Percentiles rank a stretch among this genome's conserved stretches.
phyloP scores from a whole-genome alignment of 345 rosid species.

The Eucalyptus microcorys region DNA sequence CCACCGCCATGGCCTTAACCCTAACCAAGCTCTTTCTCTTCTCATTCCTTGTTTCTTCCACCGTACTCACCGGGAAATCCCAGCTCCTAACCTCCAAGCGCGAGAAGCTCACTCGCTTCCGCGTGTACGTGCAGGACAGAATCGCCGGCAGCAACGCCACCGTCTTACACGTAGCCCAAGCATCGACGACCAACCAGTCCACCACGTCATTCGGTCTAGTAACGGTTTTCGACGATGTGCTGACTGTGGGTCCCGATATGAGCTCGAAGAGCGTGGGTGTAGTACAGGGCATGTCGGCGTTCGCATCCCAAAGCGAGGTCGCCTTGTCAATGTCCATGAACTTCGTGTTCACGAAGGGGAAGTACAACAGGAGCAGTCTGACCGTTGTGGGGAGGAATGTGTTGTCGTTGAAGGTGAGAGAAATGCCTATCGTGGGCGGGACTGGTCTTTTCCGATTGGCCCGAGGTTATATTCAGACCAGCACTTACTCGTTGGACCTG shows the following conservation, averaged over 20 bases:
- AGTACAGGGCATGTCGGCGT: background rate
- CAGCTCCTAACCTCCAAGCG: background rate
- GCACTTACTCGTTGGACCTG: background rate
- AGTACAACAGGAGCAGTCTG: background rate
- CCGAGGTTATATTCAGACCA: slow-evolving; percentile 5
- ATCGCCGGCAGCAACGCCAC: background rate
- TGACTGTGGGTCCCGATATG: background rate
- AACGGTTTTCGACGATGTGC: background rate
- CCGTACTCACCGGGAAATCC: background rate
- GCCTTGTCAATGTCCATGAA: background rate
- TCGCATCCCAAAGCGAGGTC: background rate
- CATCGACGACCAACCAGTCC: background rate
- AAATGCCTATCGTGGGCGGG: background rate
- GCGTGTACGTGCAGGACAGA: slow-evolving; percentile 1
- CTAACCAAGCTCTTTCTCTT: background rate
- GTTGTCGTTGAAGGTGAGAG: background rate
- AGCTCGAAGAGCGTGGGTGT: background rate
- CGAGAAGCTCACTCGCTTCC: slow-evolving; percentile 9
- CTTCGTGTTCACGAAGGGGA: background rate
- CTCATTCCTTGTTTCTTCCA: background rate
- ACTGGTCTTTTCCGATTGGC: slow-evolving; percentile 8
- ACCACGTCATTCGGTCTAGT: background rate
- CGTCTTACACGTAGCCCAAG: background rate
- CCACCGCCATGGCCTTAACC: background rate
- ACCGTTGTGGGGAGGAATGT: background rate